Base-by-base conservation (phyloP, 1,284 basidiomycete species). In the Cutaneotrichosporon sp. region DNA sequence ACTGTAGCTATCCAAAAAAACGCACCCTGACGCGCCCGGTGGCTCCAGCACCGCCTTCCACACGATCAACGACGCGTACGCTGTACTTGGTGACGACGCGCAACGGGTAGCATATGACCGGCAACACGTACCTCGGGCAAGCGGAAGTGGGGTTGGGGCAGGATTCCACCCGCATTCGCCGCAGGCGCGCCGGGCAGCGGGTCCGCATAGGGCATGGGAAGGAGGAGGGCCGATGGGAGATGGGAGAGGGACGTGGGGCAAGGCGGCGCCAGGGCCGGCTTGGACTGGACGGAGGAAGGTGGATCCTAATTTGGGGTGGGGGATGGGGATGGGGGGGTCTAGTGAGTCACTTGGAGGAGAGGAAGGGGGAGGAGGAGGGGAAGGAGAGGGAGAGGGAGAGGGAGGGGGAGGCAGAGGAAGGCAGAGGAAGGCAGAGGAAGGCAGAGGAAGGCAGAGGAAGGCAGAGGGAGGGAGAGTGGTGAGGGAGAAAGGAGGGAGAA, bases 21-120 rank as follows among this genome's bases (percentile, higher is more conserved):
- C 75, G 61, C 81, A 82, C 69, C 81, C 81, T 5, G 81, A 82
- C 72, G 67, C 74, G 2, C 72, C 75, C 40, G 73, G 74, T 6
- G 80, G 80, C 6, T 70, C 73, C 58, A 63, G 72, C 40, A 68
- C 68, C 7, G 69, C 70, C 50, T 81, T 81, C 61, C 74, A 78
- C 61, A 70, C 73, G 56, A 77, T 81, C 61, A 78, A 77, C 62
- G 78, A 81, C 64, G 80, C 80, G 11, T 80, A 81, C 66, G 65
- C 69, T 21, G 69, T 74, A 0, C 69, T 81, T 5, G 78, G 79
- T 4, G 75, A 81, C 60, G 76, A 77, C 22, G 50, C 64, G 5
- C 73, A 73, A 51, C 66, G 80, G 71, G 74, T 51, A 21, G 67
- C 66, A 8, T 63, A 65, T 21, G 64, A 62, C 65, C 22, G 38